phyloP scores from a whole-genome alignment of 1,284 basidiomycete genomes.

The Ganoderma lucidum region DNA sequence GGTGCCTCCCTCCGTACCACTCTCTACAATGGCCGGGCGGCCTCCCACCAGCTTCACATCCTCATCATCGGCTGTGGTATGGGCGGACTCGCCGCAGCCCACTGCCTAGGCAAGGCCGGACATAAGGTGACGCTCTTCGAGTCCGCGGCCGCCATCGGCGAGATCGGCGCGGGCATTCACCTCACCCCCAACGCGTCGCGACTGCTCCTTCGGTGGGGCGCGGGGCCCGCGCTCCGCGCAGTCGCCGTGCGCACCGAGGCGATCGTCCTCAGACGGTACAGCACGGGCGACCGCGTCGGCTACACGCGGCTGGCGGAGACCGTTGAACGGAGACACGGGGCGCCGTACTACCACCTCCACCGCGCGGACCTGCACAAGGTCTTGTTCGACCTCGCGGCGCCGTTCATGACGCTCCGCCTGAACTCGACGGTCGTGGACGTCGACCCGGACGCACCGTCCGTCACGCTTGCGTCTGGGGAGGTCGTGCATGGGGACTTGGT shows the following conservation, averaged over 20 bases:
- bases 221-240: conserved; percentile 44
- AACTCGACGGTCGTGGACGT: conserved; percentile 52
- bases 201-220: conserved; percentile 51
- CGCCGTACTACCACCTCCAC: conserved; percentile 60
- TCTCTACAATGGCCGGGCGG: conserved; percentile 42
- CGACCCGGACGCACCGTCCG: conserved; percentile 45
- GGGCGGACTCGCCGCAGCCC: conserved; percentile 43
- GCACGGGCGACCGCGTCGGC: conserved; percentile 51
- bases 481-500: conserved; percentile 50
- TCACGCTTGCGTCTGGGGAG: conserved; percentile 50
- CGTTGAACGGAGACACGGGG: conserved; percentile 48
- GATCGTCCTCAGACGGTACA: conserved; percentile 51
- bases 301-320: conserved; percentile 47
- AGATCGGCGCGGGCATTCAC: conserved; percentile 61
- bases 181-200: conserved; percentile 55
- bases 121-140: conserved; percentile 56
- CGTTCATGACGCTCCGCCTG: conserved; percentile 54
- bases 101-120: too few species aligned
- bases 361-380: conserved; percentile 65
- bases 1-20: conserved; percentile 28
- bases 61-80: conserved; percentile 57
- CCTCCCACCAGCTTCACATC: conserved; percentile 49
- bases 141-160: conserved; percentile 49
- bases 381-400: conserved; percentile 56
- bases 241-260: conserved; percentile 50